Conservation (phyloP, 805 yeast genomes). For the Nakazawaea ernobii region DNA sequence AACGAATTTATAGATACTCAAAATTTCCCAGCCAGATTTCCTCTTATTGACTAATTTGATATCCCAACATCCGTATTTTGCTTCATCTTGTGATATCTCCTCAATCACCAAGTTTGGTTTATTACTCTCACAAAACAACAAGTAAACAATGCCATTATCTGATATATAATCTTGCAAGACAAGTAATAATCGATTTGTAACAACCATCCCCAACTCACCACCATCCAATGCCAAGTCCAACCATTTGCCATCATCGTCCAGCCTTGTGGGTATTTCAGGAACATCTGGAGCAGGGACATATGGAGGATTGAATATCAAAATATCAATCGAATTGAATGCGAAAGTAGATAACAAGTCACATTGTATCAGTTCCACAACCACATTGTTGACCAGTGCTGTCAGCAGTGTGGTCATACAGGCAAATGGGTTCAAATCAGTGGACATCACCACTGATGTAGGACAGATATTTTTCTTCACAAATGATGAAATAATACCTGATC, state of each 20-base stretch:
- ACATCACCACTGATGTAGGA: slow-evolving; percentile 48
- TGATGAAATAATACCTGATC: slow-evolving; percentile 84
- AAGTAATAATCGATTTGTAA: slow-evolving; percentile 62
- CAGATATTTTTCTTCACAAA: slow-evolving; percentile 58
- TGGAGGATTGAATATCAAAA: slow-evolving; percentile 90
- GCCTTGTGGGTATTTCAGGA: slow-evolving; percentile 48
- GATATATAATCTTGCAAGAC: slow-evolving; percentile 48
- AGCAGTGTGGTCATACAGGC: slow-evolving; percentile 53
- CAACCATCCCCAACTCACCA: slow-evolving; percentile 85
- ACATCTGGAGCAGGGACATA: slow-evolving; percentile 86
- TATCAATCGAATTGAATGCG: slow-evolving; percentile 45
- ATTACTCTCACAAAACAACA: slow-evolving; percentile 88
- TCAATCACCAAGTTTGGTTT: slow-evolving; percentile 59
- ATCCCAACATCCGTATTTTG: slow-evolving; percentile 38
- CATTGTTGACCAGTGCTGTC: slow-evolving; percentile 32
- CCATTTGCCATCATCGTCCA: slow-evolving; percentile 53
- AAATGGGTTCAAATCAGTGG: slow-evolving; percentile 78
- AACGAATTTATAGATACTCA: slow-evolving; percentile 64
- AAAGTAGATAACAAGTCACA: slow-evolving; percentile 52
- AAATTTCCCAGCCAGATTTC: slow-evolving; percentile 94
- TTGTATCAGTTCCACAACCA: slow-evolving; percentile 43
- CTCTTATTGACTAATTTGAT: slow-evolving; percentile 52
- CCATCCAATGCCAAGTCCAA: slow-evolving; percentile 87
- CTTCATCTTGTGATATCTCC: slow-evolving; percentile 30
- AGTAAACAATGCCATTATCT: slow-evolving; percentile 69